Conservation (phyloP, 768 basidiomycete species). For the Phaffia tasmanica region DNA sequence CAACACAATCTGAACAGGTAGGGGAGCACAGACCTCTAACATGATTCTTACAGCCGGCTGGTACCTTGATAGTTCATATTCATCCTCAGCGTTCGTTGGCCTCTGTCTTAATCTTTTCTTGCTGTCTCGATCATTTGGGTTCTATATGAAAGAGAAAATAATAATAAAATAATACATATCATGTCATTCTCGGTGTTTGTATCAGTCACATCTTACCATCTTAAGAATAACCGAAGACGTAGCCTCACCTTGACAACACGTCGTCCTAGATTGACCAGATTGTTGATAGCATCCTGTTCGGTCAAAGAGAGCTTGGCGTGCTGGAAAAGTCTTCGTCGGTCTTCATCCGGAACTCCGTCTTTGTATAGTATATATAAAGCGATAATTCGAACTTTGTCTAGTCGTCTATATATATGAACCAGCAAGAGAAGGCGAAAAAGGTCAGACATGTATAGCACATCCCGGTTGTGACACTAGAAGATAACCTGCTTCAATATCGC, state of each 20-base stretch:
- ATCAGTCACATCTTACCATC: not conserved
- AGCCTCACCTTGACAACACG: conserved; percentile 64
- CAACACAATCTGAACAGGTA: not conserved
- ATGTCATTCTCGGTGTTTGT: not conserved
- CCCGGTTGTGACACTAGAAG: not conserved
- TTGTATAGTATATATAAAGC: conserved; percentile 88
- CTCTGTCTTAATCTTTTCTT: conserved; percentile 76
- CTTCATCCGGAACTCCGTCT: conserved; percentile 97
- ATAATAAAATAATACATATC: not conserved
- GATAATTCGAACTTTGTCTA: conserved; percentile 89
- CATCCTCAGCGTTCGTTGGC: conserved; percentile 56
- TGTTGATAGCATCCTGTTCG: conserved; percentile 89
- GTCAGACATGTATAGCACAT: not conserved
- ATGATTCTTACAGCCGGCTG: conserved; percentile 71
- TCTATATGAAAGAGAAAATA: conserved; percentile 41
- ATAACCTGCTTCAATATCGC: not conserved
- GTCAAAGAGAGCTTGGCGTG: conserved; percentile 76
- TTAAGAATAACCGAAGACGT: too few species aligned
- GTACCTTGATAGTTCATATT: conserved; percentile 91
- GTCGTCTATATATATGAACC: conserved; percentile 36
- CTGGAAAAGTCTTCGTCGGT: conserved; percentile 83
- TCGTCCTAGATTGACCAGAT: conserved; percentile 66
- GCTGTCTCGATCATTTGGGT: conserved; percentile 60
- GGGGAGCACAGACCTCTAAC: conserved; percentile 53
- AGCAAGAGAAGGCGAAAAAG: not conserved